phyloP scores from a whole-genome alignment of 805 yeast genomes.

The Candida maesae region DNA sequence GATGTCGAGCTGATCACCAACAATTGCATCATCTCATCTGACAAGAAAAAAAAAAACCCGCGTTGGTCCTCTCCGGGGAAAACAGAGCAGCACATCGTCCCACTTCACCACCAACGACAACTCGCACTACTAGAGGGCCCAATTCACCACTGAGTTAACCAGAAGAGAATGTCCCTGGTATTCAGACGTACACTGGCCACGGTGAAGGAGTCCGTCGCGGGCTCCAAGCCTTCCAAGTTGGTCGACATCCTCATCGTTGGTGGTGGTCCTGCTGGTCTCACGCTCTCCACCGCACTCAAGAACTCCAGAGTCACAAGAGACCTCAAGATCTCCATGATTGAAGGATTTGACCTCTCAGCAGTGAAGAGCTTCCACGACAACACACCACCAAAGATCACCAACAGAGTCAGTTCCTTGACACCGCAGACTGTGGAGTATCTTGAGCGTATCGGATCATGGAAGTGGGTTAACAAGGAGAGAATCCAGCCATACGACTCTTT shows the following conservation, averaged over 20 bases:
- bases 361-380: conserved; percentile 40
- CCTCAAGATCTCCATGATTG: conserved; percentile 66
- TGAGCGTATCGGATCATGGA: conserved; percentile 73
- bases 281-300: conserved; percentile 78
- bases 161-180: conserved; percentile 22
- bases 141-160: no score
- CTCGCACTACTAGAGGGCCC: no score
- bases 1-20: no score
- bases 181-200: conserved; percentile 24
- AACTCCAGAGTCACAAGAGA: conserved; percentile 57
- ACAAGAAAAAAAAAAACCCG: no score
- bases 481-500: conserved; percentile 77
- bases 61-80: no score
- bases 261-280: conserved; percentile 96
- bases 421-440: conserved; percentile 72
- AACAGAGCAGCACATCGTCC: no score
- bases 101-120: no score
- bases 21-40: no score
- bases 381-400: conserved; percentile 52
- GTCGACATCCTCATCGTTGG: conserved; percentile 86
- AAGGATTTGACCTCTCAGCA: conserved; percentile 57
- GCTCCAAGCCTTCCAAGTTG: conserved; percentile 18
- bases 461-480: conserved; percentile 62
- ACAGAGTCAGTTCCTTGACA: conserved; percentile 82
- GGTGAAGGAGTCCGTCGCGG: not conserved